Percentiles rank a stretch among this genome's conserved stretches.
These are phyloP conservation scores for Triticum dicoccoides DNA, from an alignment of 176 grass and related monocot species.

Conservation along the genomic window DNA sequence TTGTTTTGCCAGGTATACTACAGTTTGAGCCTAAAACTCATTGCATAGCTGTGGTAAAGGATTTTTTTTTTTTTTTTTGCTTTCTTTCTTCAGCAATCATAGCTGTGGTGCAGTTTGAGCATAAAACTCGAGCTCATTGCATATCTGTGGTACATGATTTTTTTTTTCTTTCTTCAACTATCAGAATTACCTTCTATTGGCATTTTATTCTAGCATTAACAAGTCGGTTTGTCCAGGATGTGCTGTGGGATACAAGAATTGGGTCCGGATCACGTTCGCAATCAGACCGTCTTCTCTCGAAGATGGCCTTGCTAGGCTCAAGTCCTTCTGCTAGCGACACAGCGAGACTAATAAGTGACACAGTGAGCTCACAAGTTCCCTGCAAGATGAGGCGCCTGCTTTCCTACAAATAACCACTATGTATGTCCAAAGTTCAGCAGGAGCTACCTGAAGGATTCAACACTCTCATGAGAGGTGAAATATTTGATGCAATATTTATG, in stretches of 20 bases:
- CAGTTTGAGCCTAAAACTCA: not conserved
- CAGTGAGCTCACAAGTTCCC: not conserved
- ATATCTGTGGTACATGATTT: not conserved
- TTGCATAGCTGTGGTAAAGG: not conserved
- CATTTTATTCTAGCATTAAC: slow-evolving; percentile 8
- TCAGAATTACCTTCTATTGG: not conserved
- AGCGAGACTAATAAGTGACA: slow-evolving; percentile 22
- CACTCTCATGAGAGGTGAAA: slow-evolving; percentile 1
- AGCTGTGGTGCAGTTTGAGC: not conserved
- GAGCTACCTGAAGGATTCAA: not conserved
- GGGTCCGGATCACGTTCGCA: slow-evolving; percentile 63
- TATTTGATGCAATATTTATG: not conserved
- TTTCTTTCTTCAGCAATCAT: too few species aligned
- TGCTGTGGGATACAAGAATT: slow-evolving; percentile 65
- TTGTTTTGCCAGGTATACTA: slow-evolving; percentile 60
- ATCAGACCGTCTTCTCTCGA: slow-evolving; percentile 51
- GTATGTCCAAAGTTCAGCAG: not conserved
- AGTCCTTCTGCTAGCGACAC: slow-evolving; percentile 49
- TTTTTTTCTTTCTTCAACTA: not conserved
- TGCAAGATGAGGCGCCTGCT: not conserved
- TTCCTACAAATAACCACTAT: not conserved
- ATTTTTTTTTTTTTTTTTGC: not conserved
- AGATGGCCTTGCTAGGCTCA: slow-evolving; percentile 64
- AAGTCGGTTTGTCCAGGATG: slow-evolving; percentile 10
- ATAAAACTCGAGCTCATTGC: not conserved